Evolutionary conservation across 768 basidiomycete species (phyloP).

Genomic region (Cantharellus anzutake): DNA sequence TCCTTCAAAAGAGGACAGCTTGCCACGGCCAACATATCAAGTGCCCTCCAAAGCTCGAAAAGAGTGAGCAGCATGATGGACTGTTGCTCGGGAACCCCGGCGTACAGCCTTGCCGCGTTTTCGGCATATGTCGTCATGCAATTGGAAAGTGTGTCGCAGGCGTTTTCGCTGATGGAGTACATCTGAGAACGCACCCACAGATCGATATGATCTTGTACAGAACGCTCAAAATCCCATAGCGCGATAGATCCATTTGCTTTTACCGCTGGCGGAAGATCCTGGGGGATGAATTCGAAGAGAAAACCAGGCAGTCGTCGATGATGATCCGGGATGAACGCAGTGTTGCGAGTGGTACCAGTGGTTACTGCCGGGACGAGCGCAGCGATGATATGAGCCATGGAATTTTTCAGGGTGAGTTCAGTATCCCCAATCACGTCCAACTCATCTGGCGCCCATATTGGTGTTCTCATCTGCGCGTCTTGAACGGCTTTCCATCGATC

Average conservation of each 20-base stretch:
- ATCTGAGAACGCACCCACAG: background rate
- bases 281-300: background rate
- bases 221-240: background rate
- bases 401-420: background rate
- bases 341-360: background rate
- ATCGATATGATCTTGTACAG: background rate
- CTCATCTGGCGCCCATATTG: background rate
- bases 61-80: slow-evolving; percentile 27
- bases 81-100: slow-evolving; percentile 8
- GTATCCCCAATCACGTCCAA: background rate
- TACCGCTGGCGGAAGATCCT: background rate
- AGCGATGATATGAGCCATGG: background rate
- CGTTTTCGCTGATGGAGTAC: too few relatives aligned
- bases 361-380: background rate
- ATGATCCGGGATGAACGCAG: background rate
- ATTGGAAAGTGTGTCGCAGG: background rate
- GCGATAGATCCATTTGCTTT: background rate
- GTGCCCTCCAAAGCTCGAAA: slow-evolving; percentile 30
- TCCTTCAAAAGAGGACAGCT: slow-evolving; percentile 22
- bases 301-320: background rate
- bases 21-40: slow-evolving; percentile 21
- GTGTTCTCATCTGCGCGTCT: background rate
- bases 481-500: background rate
- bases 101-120: background rate
- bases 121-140: background rate